These are phyloP conservation scores for Incumbomyces delicatus DNA, from an alignment of 2,329 filamentous ascomycete genomes.

Conservation along the genomic window DNA sequence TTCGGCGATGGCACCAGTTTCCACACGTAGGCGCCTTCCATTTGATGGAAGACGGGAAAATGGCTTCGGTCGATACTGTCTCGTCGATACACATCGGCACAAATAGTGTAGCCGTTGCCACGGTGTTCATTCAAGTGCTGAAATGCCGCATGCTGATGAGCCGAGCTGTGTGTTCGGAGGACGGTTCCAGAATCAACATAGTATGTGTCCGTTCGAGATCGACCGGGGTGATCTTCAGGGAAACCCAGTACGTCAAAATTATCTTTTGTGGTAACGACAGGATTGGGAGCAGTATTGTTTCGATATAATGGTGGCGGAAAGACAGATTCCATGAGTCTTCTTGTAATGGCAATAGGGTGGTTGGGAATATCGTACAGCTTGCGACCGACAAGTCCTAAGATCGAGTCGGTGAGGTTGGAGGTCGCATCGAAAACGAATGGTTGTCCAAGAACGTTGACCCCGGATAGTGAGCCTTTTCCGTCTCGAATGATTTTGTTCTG, in stretches of 20 bases:
- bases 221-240: conserved; percentile 74
- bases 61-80: conserved; percentile 93
- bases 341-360: conserved; percentile 83
- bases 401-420: conserved; percentile 73
- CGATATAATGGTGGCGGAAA: conserved; percentile 62
- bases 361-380: conserved; percentile 82
- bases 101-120: conserved; percentile 75
- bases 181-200: conserved; percentile 81
- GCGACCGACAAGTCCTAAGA: conserved; percentile 63
- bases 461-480: conserved; percentile 6
- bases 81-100: conserved; percentile 87
- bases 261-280: conserved; percentile 71
- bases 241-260: conserved; percentile 99
- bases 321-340: conserved; percentile 81
- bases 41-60: conserved; percentile 96
- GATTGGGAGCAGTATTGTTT: conserved; percentile 62
- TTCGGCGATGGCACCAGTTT: conserved; percentile 40
- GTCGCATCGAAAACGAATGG: conserved; percentile 50
- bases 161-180: conserved; percentile 85
- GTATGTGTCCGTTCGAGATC: conserved; percentile 84
- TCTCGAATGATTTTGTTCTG: conserved; percentile 13
- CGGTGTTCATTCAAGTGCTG: conserved; percentile 29
- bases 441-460: conserved; percentile 15
- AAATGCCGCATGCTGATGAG: conserved; percentile 82
- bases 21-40: conserved; percentile 92